Base-by-base conservation (phyloP, 768 basidiomycete species). In the Termitomyces sp. region DNA sequence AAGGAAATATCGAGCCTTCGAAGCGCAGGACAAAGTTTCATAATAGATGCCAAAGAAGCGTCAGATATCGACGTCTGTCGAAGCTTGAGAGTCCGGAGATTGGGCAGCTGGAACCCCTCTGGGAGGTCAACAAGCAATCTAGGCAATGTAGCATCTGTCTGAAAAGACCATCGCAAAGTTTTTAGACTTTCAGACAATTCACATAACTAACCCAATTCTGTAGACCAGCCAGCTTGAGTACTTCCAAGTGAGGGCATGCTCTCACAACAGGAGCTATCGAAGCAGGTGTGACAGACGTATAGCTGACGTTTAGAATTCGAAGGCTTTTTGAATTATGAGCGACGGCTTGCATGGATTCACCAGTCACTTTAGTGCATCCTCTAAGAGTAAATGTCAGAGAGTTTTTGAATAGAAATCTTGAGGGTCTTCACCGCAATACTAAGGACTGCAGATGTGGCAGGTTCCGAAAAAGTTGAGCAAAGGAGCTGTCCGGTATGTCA, bases 1-100 rank as follows among this genome's bases (percentile, higher is more conserved):
- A 86, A 89, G 5, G 87, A 87, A 15, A 84, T 60, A 58, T 89
- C 87, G 14, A 89, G 69, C 24, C 78, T 77, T 37, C 66, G 66
- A 19, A 88, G 58, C 47, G 75, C 72, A 2, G 84, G 84, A 57
- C 76, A 83, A 17, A 72, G 58, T 0, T 66, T 56, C 6, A 84
- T 60, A 12, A 84, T 63, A 7, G 67, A 57, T 42, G 67, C 65
- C 14, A 87, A 53, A 0, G 81, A 74, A 2, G 59, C 56, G 55
- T 87, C 85, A 9, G 80, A 76, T 34, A 88, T 64, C 2, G 68
- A 60, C 2, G 77, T 75, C 51, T 81, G 79, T 22, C 82, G 77
- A 8, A 89, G 69, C 62, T 89, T 88, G 34, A 89, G 70, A 8
- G 72, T 80, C 28, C 64, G 77, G 45, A 88, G 68, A 40, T 68